A percentile compares a stretch with the other conserved stretches of the same genome.
These are phyloP conservation scores for Rhynchospora tenuis DNA, from an alignment of 176 grass and related monocot species.

Conservation along the genomic window DNA sequence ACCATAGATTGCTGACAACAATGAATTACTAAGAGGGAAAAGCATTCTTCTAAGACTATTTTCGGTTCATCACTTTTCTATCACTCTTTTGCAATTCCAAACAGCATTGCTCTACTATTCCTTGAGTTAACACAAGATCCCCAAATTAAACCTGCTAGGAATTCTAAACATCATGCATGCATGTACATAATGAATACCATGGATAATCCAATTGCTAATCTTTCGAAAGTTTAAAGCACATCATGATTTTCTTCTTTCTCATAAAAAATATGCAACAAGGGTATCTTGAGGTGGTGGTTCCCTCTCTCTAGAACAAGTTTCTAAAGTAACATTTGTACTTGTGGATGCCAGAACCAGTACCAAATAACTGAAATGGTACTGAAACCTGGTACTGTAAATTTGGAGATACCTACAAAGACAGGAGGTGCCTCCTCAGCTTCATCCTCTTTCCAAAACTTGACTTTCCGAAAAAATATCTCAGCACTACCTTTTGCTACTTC, in stretches of 20 bases:
- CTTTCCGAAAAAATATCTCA: conserved; percentile 99
- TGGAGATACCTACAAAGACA: conserved; percentile 69
- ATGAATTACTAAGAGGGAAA: neutral
- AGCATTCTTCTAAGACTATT: neutral
- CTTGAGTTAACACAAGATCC: neutral
- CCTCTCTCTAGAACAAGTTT: neutral
- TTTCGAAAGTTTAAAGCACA: neutral
- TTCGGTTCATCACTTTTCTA: neutral
- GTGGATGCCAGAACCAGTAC: neutral
- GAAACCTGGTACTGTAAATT: neutral
- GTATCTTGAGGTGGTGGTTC: neutral
- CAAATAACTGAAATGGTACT: neutral
- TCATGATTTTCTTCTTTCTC: neutral
- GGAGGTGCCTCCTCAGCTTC: conserved; percentile 96
- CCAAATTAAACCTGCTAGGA: neutral
- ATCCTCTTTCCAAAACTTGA: conserved; percentile 99
- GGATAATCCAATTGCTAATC: neutral
- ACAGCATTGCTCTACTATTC: neutral
- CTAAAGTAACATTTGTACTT: neutral
- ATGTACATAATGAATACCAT: neutral
- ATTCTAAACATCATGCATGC: neutral
- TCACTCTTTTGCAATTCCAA: neutral
- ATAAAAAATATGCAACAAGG: no score
- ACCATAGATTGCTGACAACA: neutral
- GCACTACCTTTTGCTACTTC: conserved; percentile 97